Evolutionary conservation across 108 stramenopile genomes (phyloP).

Genomic region (Craspedostauros australis): DNA sequence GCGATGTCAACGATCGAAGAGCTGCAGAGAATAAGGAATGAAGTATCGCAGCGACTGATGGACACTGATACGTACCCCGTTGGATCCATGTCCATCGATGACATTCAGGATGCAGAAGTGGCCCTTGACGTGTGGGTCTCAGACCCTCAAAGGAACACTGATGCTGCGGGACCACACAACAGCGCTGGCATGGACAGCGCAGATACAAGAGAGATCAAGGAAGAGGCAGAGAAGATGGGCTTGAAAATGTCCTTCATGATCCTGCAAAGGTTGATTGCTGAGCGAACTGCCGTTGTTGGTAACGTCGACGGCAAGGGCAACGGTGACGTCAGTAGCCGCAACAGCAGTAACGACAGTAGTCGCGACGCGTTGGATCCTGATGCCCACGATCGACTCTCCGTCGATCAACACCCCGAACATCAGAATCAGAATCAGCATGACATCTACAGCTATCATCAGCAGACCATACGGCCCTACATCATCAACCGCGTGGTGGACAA

Average conservation of each 20-base stretch:
- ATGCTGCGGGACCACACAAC: background rate
- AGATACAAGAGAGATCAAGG: background rate
- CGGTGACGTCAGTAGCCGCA: background rate
- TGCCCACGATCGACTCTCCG: background rate
- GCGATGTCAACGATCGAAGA: too few relatives aligned
- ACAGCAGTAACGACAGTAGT: background rate
- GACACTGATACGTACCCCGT: background rate
- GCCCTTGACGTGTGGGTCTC: conserved; percentile 7
- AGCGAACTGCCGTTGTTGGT: background rate
- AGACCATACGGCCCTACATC: conserved; percentile 14
- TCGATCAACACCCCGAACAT: too few relatives aligned
- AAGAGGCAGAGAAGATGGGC: background rate
- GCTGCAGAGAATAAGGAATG: too few relatives aligned
- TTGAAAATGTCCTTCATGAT: background rate
- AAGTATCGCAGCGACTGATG: background rate
- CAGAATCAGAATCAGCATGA: too few relatives aligned
- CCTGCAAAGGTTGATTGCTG: background rate
- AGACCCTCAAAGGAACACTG: too few relatives aligned
- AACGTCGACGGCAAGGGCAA: background rate
- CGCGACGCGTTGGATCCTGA: background rate
- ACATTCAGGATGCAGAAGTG: conserved; percentile 7
- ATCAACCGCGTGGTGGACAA: conserved; percentile 28
- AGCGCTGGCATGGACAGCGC: background rate
- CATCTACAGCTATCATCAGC: too few relatives aligned
- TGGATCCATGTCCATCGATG: background rate